These are phyloP conservation scores for Closterium sp. DNA, from an alignment of 139 green algal genomes.

Conservation along the genomic window DNA sequence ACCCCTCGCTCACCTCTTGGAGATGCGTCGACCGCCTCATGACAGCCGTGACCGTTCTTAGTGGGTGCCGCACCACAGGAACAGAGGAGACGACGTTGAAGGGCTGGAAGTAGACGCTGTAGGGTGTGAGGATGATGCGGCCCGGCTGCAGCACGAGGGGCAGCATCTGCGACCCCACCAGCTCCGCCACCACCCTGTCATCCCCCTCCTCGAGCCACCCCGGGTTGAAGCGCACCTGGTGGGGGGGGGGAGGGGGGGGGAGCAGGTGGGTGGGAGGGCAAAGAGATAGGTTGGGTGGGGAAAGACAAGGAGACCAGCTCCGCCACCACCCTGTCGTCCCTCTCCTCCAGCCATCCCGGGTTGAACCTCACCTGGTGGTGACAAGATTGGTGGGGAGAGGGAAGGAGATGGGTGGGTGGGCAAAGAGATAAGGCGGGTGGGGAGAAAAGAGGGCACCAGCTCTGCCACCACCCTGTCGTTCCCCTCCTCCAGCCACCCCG, in stretches of 20 bases:
- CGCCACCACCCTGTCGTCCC: constrained; percentile 17
- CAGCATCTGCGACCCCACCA: constrained; percentile 43
- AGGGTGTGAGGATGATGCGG: constrained; percentile 39
- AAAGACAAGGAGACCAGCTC: background rate
- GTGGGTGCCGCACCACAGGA: constrained; percentile 46
- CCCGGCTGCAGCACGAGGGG: constrained; percentile 58
- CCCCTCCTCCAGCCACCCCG: constrained; percentile 11
- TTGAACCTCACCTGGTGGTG: constrained; percentile 26
- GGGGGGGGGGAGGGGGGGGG: background rate
- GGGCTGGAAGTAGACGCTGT: constrained; percentile 56
- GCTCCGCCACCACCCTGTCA: constrained; percentile 29
- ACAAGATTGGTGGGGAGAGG: background rate
- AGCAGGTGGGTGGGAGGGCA: background rate
- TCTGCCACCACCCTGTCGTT: constrained; percentile 24
- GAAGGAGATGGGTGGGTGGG: background rate
- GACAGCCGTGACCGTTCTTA: constrained; percentile 37
- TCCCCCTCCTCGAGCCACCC: constrained; percentile 16
- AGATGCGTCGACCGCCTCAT: constrained; percentile 31
- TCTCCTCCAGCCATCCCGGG: constrained; percentile 17
- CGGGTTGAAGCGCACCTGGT: constrained; percentile 34
- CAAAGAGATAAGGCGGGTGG: background rate
- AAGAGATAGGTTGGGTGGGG: background rate
- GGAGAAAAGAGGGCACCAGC: background rate
- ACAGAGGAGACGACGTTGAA: constrained; percentile 50
- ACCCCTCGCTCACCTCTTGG: too few species aligned